phyloP scores from a whole-genome alignment of 2,329 filamentous ascomycete species.

The Neopestalotiopsis sp. region DNA sequence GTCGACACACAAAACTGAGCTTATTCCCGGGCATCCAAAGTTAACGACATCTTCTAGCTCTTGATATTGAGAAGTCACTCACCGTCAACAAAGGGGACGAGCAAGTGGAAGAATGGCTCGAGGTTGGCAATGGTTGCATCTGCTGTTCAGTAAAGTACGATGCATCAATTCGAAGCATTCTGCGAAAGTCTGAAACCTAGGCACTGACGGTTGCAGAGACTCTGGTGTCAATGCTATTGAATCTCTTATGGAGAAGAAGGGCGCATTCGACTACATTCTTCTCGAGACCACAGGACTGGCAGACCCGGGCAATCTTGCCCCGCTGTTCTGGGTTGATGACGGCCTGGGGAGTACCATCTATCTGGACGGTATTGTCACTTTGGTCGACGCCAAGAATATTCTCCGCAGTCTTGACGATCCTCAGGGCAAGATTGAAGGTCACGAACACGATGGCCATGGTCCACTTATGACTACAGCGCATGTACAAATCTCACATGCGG shows the following conservation, averaged over 20 bases:
- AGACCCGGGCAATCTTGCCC: conserved; percentile 93
- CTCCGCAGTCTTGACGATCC: conserved; percentile 80
- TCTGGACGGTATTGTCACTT: conserved; percentile 92
- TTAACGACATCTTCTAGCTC: conserved; percentile 55
- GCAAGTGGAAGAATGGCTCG: conserved; percentile 91
- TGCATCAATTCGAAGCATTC: background rate
- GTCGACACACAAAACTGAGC: conserved; percentile 20
- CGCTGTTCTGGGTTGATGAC: conserved; percentile 97
- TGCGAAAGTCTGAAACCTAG: background rate
- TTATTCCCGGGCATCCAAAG: background rate
- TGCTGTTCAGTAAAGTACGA: conserved; percentile 93
- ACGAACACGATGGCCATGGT: conserved; percentile 60
- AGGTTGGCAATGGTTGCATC: conserved; percentile 95
- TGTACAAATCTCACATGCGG: conserved; percentile 94
- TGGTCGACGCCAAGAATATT: conserved; percentile 95
- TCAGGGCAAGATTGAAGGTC: conserved; percentile 56
- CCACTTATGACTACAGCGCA: conserved; percentile 89
- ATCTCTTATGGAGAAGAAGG: conserved; percentile 91
- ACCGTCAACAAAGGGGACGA: conserved; percentile 86
- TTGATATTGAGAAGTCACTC: conserved; percentile 94
- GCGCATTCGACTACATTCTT: conserved; percentile 95
- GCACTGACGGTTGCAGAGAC: conserved; percentile 63
- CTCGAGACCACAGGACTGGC: conserved; percentile 95
- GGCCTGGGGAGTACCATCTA: conserved; percentile 95
- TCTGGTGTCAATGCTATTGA: conserved; percentile 94